Evolutionary conservation across 169 alveolate genomes (phyloP), one percentile per base, ranked within the genome.

Genomic region (Babesia bigemina): DNA sequence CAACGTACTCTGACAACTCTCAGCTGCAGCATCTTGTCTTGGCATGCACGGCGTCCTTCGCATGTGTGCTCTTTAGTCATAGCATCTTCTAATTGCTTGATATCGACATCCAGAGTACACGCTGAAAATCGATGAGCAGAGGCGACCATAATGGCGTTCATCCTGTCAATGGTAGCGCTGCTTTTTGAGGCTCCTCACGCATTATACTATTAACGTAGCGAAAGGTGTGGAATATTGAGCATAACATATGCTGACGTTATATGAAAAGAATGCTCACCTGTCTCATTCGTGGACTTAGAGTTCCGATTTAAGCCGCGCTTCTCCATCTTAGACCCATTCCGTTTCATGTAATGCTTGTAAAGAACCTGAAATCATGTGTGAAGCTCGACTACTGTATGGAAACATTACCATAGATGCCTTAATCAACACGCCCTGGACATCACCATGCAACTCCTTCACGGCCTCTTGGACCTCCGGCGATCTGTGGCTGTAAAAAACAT

Each of bases 341-440:
- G 50, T n/a, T 4, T 8, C 73, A 63, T 63, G 73, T 45, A 63
- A 29, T 45, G 28, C 21, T 47, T 16, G 33, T 63, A 63, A 24
- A 63, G 17, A 16, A 45, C 52, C 73, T 63, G 73, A 6, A 24
- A 8, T 10, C 4, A 16, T 11, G 1, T 45, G 50, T 45, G 17
- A n/a, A 44, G 13, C 8, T 60, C 12, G 2, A 13, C 22, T 3
- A 26, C 53, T 33, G 49, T 61, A 28, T 61, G 21, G 3, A 33
- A 2, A 4, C 19, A 13, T 14, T 63, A 63, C 73, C 73, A 44
- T 24, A 17, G 65, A 50, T 16, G 76, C 53, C n/a, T 63, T 26
- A 11, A 47, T 14, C 57, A 67, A 65, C 26, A 67, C 47, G 21
- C 50, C 45, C 45, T 53, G 63, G 19, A 50, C 24, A 8, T 67